A percentile compares a stretch with the other conserved stretches of the same genome.
phyloP scores from a whole-genome alignment of 2,329 filamentous ascomycete genomes.

The Knufia petricola region DNA sequence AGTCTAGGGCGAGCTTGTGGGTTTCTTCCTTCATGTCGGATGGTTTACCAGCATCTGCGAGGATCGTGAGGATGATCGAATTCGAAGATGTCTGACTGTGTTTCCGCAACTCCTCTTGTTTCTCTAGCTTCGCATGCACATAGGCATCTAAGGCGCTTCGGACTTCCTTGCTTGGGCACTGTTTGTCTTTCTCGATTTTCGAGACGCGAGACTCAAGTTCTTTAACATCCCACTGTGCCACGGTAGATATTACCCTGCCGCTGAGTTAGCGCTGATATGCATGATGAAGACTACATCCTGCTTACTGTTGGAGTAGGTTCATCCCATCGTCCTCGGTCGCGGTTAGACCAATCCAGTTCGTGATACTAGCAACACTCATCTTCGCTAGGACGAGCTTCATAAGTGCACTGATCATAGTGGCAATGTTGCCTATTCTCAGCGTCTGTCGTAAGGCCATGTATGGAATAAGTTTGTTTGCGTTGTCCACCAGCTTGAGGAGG shows the following conservation, averaged over 20 bases:
- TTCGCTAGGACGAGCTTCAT: slow-evolving; percentile 66
- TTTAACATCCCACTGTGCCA: slow-evolving; percentile 61
- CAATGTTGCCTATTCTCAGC: slow-evolving; percentile 65
- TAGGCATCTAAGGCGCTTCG: slow-evolving; percentile 53
- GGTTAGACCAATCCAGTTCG: slow-evolving; percentile 70
- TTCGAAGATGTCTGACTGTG: slow-evolving; percentile 43
- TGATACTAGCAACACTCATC: slow-evolving; percentile 61
- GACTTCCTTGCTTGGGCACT: slow-evolving; percentile 50
- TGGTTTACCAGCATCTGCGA: slow-evolving; percentile 39
- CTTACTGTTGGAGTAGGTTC: slow-evolving; percentile 61
- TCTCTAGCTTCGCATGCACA: slow-evolving; percentile 42
- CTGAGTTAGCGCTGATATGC: neutral
- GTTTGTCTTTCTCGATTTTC: slow-evolving; percentile 54
- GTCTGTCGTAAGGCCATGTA: slow-evolving; percentile 65
- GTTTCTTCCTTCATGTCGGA: slow-evolving; percentile 46
- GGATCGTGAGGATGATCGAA: slow-evolving; percentile 60
- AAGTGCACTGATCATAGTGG: slow-evolving; percentile 71
- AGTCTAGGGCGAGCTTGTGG: slow-evolving; percentile 57
- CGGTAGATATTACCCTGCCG: slow-evolving; percentile 59
- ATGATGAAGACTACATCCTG: neutral
- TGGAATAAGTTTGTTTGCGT: slow-evolving; percentile 59
- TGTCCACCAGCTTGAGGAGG: slow-evolving; percentile 60
- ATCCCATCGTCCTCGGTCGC: slow-evolving; percentile 64
- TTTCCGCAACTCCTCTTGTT: slow-evolving; percentile 51
- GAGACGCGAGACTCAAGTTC: slow-evolving; percentile 59